phyloP scores from a whole-genome alignment of 2,329 filamentous ascomycete genomes.

The Fusarium verrucosum region DNA sequence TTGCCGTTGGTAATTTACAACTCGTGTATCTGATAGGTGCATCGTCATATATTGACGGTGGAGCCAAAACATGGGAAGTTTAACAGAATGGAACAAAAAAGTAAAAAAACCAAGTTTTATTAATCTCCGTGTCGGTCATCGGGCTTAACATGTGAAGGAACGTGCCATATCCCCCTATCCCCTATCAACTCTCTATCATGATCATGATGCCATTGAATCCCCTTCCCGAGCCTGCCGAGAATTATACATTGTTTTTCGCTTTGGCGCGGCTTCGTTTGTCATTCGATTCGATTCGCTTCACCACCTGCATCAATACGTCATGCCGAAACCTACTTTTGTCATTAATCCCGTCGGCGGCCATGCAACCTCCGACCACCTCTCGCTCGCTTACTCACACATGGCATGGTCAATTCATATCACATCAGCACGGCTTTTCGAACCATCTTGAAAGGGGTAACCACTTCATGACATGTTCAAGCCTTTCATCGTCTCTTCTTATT shows the following conservation, averaged over 20 bases:
- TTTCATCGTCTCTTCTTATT: not conserved
- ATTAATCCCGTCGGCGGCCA: not conserved
- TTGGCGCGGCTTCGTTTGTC: slow-evolving; percentile 1
- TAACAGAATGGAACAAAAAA: no score
- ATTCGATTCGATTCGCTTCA: not conserved
- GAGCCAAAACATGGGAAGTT: no score
- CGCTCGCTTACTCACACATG: not conserved
- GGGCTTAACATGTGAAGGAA: not conserved
- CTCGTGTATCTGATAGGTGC: not conserved
- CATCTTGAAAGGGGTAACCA: not conserved
- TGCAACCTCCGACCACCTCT: not conserved
- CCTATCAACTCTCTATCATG: no score
- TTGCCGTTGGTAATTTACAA: no score
- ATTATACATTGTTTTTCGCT: slow-evolving; percentile 17
- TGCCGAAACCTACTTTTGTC: slow-evolving; percentile 10
- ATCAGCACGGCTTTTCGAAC: not conserved
- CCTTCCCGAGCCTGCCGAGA: slow-evolving; percentile 21
- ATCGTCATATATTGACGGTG: not conserved
- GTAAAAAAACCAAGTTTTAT: not conserved
- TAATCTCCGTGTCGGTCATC: not conserved
- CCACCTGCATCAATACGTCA: slow-evolving; percentile 26
- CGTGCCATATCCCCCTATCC: not conserved
- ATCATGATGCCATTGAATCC: not conserved
- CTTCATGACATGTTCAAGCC: not conserved
- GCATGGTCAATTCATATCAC: not conserved